Evolutionary conservation across 768 basidiomycete species (phyloP).

Genomic region (Xerocomellus intermedius): DNA sequence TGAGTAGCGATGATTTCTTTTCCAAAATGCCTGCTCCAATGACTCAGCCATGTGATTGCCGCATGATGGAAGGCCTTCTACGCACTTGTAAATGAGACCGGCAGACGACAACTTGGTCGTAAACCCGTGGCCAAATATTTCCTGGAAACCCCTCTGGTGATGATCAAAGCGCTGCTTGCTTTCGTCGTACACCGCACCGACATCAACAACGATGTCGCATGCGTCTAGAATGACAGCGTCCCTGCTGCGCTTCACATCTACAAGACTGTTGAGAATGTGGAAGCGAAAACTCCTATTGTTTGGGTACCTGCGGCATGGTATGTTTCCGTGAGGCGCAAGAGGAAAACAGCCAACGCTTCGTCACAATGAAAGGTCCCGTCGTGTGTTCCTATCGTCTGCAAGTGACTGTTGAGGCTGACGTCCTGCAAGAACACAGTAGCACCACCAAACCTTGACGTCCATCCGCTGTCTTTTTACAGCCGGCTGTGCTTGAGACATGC

Average conservation of each 20-base stretch:
- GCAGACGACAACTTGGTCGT: conserved; percentile 89
- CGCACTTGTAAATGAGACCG: conserved; percentile 93
- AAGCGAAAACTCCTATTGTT: not conserved
- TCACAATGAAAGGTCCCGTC: conserved; percentile 97
- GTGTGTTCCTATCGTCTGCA: conserved; percentile 86
- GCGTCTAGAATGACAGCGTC: conserved; percentile 68
- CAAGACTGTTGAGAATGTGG: conserved; percentile 1
- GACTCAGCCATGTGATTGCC: not conserved
- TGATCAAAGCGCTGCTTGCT: conserved; percentile 84
- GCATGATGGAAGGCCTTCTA: conserved; percentile 3
- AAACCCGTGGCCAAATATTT: conserved; percentile 87
- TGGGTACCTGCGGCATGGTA: conserved; percentile 73
- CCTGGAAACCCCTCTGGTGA: conserved; percentile 90
- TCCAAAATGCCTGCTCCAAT: conserved; percentile 72
- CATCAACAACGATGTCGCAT: conserved; percentile 95
- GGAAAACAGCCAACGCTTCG: conserved; percentile 90
- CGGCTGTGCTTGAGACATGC: conserved; percentile 27
- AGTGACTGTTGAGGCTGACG: not conserved
- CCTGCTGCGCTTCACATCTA: conserved; percentile 69
- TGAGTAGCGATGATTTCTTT: conserved; percentile 75
- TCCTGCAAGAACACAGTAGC: not conserved
- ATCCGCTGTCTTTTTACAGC: conserved; percentile 44
- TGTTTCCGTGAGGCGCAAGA: conserved; percentile 72
- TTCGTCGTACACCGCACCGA: conserved; percentile 90
- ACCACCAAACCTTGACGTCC: conserved; percentile 37